These are phyloP conservation scores for Podaxis rugospora DNA, from an alignment of 768 basidiomycete species.

Conservation along the genomic window DNA sequence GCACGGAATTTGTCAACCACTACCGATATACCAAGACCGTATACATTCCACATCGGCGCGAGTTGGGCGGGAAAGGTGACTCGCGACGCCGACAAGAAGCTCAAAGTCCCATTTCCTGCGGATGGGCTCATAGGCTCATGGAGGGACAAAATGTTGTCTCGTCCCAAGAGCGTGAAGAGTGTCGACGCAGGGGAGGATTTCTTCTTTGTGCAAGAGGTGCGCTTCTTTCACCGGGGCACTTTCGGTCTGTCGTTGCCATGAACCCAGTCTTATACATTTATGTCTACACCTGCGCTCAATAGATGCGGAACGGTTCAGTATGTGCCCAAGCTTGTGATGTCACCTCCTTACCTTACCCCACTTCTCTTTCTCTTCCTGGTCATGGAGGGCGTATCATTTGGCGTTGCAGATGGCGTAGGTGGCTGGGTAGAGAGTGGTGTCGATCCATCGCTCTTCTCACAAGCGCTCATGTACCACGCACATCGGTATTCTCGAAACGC, in stretches of 20 bases:
- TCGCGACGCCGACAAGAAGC: slow-evolving; percentile 25
- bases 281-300: not conserved
- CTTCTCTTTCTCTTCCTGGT: slow-evolving; percentile 23
- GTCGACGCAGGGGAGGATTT: slow-evolving; percentile 45
- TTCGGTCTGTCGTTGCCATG: not conserved
- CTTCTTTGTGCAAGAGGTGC: slow-evolving; percentile 62
- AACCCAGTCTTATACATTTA: not conserved
- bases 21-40: slow-evolving; percentile 35
- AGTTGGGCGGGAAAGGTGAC: slow-evolving; percentile 77
- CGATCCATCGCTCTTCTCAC: slow-evolving; percentile 88
- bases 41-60: slow-evolving; percentile 70
- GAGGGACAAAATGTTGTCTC: slow-evolving; percentile 59
- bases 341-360: slow-evolving; percentile 9
- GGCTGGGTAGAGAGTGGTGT: slow-evolving; percentile 84
- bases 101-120: slow-evolving; percentile 48
- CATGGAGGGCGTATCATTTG: slow-evolving; percentile 67
- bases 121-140: slow-evolving; percentile 61
- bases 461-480: slow-evolving; percentile 86
- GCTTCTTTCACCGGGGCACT: slow-evolving; percentile 16
- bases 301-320: slow-evolving; percentile 83
- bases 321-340: slow-evolving; percentile 29
- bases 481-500: slow-evolving; percentile 66
- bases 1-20: slow-evolving; percentile 4
- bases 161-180: slow-evolving; percentile 34
- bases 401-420: slow-evolving; percentile 90